A percentile compares a stretch with the other conserved stretches of the same genome.
Evolutionary conservation across 805 yeast genomes (phyloP).

Genomic region (Ogataea methylovora): DNA sequence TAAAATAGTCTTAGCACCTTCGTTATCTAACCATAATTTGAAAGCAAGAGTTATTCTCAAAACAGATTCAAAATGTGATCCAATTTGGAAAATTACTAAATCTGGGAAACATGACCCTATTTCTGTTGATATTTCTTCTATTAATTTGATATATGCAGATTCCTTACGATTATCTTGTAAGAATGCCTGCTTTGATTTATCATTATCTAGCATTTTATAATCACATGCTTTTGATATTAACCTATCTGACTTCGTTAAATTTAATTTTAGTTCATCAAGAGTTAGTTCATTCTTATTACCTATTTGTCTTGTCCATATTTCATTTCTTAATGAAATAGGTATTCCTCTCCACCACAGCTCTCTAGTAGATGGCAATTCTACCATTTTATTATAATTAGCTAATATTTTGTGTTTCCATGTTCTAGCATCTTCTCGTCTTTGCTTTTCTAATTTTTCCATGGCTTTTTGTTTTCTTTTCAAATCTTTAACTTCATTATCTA

Average conservation of each 20-base stretch:
- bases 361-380: conserved; percentile 32
- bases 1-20: not conserved
- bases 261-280: conserved; percentile 6
- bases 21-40: conserved; percentile 3
- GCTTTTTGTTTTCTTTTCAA: conserved; percentile 23
- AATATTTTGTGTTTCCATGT: conserved; percentile 35
- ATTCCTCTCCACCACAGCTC: conserved; percentile 59
- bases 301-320: conserved; percentile 44
- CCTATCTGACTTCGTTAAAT: conserved; percentile 9
- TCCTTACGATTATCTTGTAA: not conserved
- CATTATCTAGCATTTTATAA: conserved; percentile 13
- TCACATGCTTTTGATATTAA: conserved; percentile 22
- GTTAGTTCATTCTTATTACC: conserved; percentile 27
- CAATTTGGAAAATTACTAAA: conserved; percentile 20
- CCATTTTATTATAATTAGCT: conserved; percentile 25
- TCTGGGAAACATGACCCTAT: conserved; percentile 22
- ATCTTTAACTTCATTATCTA: conserved; percentile 29
- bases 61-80: conserved; percentile 21
- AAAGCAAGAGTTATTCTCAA: conserved; percentile 16
- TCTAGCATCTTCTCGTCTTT: conserved; percentile 28
- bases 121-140: conserved; percentile 15
- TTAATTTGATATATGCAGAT: conserved; percentile 8
- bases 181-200: conserved; percentile 3
- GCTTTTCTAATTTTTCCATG: conserved; percentile 26
- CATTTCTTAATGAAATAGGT: conserved; percentile 34